Base-by-base conservation (phyloP, 2,329 filamentous ascomycete genomes). In the Claviceps sp. region DNA sequence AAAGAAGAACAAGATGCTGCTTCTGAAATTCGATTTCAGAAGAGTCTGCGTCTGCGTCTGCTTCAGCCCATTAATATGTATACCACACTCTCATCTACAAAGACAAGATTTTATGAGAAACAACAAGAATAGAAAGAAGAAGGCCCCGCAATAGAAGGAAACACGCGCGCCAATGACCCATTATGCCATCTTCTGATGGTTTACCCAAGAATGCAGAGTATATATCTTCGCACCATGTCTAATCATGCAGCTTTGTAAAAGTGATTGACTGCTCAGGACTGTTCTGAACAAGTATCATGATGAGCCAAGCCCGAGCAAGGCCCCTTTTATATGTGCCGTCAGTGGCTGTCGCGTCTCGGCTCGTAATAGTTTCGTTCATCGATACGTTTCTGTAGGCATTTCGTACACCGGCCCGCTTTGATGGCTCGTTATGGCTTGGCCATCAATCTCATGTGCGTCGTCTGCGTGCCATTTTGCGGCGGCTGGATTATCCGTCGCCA, bases 341-440 rank as follows among this genome's bases (percentile, higher is more conserved):
- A 23, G 23, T 42, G 47, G 8, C 29, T 20, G 5, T 20, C 16
- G 29, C 16, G 29, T n/a, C 38, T n/a, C 7, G 23, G 34, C 14
- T 14, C 29, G 26, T 39, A 9, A 20, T 20, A 34, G 6, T 38
- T 16, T 13, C 34, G 36, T 11, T 17, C 61, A 71, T 52, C 62
- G 61, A 55, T 69, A 71, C 34, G 52, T 55, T 56, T 71, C 63
- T 13, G 64, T 57, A 3, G 69, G 66, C 70, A 72, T 72, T 61
- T 72, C 70, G 52, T 68, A 72, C 5, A 72, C 67, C 1, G 66
- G 65, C 1, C 64, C 66, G 39, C 57, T 66, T 56, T 61, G 64
- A 55, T 59, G 65, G 56, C 50, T 59, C 57, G 62, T 56, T 5
- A 68, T 60, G 34, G 65, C 58, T 44, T 64, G 60, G 46, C 66